Base-by-base conservation (phyloP, 2,329 filamentous ascomycete species). In the Nigrograna mackinnonii region DNA sequence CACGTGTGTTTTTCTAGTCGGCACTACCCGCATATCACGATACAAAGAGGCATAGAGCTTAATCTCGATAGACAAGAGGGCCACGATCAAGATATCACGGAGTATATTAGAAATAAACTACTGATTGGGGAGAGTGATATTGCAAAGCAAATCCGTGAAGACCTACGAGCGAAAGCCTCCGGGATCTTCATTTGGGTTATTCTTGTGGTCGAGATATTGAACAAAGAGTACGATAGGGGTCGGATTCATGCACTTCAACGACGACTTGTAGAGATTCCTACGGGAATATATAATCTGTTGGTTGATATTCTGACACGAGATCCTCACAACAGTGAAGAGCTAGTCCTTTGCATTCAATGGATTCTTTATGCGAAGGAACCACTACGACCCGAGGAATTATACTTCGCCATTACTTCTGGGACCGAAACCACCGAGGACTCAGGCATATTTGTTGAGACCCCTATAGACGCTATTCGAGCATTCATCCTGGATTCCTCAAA, bases 131-230 rank as follows among this genome's bases (percentile, higher is more conserved):
- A 54, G 3, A 42, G 44, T 3, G 51, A 55, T 4, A 32, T 13
- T 2, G 46, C 46, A 3, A 39, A 54, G 24, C 21, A 51, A 19
- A 39, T 75, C 7, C 55, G 50, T 38, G 7, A 13, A 0, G 42
- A 68, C n/a, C 41, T 79, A 19, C 54, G 54, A 4, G 35, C 58
- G 9, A 73, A 69, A 20, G 58, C 74, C 0, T 65, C 61, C 1
- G 71, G 73, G 0, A 57, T 78, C 4, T 77, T 78, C 37, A 49
- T 77, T 43, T 78, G 75, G 72, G 68, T 68, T 1, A 64, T 74
- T 2, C 47, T 76, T 0, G 73, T 76, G 3, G 59, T 77, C 2
- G 43, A 62, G 4, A 76, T 77, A 4, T 54, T 79, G 1, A 76
- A 78, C 36, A 66, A 67, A 33, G 71, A 73, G 44, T 67, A 56